phyloP scores from a whole-genome alignment of 2,329 filamentous ascomycete genomes.

The Aspergillus brasiliensis region DNA sequence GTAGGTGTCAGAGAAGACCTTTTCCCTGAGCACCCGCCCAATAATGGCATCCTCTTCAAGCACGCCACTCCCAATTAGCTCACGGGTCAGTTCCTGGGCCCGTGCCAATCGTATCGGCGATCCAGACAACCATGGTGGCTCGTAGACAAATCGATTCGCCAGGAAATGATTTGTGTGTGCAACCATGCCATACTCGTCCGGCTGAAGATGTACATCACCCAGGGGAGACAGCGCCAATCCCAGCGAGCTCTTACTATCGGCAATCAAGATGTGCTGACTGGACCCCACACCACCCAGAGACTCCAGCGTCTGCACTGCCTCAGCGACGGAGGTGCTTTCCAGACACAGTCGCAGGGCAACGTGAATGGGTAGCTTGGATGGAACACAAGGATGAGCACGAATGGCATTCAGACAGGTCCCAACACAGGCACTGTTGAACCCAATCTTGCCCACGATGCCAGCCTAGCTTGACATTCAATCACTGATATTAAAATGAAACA shows the following conservation, averaged over 20 bases:
- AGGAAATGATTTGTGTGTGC: conserved; percentile 52
- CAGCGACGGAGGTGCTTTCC: conserved; percentile 52
- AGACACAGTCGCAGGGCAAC: conserved; percentile 59
- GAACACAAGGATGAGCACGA: conserved; percentile 57
- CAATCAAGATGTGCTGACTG: conserved; percentile 59
- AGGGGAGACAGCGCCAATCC: conserved; percentile 34
- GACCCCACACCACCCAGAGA: conserved; percentile 55
- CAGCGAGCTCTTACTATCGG: conserved; percentile 42
- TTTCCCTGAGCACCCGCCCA: conserved; percentile 28
- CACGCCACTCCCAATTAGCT: conserved; percentile 24
- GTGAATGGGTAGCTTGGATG: conserved; percentile 59
- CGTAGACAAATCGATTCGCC: conserved; percentile 35
- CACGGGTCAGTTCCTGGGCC: conserved; percentile 25
- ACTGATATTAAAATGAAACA: not conserved
- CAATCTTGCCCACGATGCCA: conserved; percentile 66
- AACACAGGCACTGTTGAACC: conserved; percentile 61
- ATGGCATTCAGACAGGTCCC: conserved; percentile 66
- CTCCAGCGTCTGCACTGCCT: conserved; percentile 51
- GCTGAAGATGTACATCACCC: conserved; percentile 38
- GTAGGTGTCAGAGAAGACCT: conserved; percentile 40
- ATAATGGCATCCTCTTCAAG: conserved; percentile 23
- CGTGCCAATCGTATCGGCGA: conserved; percentile 37
- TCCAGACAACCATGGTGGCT: conserved; percentile 35
- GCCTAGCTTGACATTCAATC: conserved; percentile 33
- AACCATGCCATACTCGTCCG: conserved; percentile 36